Base-by-base conservation (phyloP, 768 basidiomycete species). In the Rickenella mellea region DNA sequence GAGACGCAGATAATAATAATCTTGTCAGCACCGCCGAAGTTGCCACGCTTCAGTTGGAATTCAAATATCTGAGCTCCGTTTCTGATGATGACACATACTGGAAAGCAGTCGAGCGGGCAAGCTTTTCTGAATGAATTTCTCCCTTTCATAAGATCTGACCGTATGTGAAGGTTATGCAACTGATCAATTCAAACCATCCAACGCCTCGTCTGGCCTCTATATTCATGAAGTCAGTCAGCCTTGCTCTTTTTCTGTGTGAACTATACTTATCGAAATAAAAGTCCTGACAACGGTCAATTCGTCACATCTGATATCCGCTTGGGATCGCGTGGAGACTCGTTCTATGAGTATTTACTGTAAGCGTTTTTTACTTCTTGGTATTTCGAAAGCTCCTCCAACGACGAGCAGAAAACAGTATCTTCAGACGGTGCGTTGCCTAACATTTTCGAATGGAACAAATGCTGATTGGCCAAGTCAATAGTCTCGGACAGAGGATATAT, bases 271-370 rank as follows among this genome's bases (percentile, higher is more conserved):
- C 2, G 11, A 14, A 25, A 25, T 20, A 5, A 14, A 46, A 81
- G 80, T 21, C 67, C 74, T 0, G 42, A 62, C 24, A 64, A 55
- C 32, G 79, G 80, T 15, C 64, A 60, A 41, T 82, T 78, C 48
- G 60, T 78, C 15, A 62, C 75, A 20, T 79, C 84, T 10, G 74
- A 83, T 14, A 85, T 98, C 48, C 79, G 92, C 10, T 73, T 98
- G 17, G 93, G 93, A 21, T 91, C 91, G 26, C 73, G 91, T 31
- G 93, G 83, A 24, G 93, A 98, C 58, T 91, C 88, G 2, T 97
- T 81, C 63, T 98, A 96, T 55, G 93, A 94, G 59, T 91, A 93
- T 55, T 62, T 91, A 12, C 55, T 92, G 83, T 86, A 47, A 64
- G 76, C 59, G 8, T 27, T 26, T 19, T 38, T 17, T 19, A n/a